Evolutionary conservation across 192 early-diverging fungal species (phyloP).

Genomic region (Backusella liffmaniae): DNA sequence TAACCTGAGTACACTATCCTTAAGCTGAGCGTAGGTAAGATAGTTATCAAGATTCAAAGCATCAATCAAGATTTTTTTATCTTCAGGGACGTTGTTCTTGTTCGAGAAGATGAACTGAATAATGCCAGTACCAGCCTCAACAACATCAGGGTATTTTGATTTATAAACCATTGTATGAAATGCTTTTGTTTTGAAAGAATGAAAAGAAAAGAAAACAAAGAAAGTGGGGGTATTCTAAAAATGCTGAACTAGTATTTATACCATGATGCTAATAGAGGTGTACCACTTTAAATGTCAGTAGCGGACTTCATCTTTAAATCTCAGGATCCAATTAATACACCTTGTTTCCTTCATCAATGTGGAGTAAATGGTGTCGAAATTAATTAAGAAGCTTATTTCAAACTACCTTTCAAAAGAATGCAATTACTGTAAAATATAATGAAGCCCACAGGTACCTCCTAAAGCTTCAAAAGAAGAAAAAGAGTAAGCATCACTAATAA

Average conservation of each 20-base stretch:
- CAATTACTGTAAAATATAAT: background rate
- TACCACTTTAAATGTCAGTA: constrained; percentile 8
- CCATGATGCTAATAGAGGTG: background rate
- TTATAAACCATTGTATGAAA: constrained; percentile 33
- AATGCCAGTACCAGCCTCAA: constrained; percentile 42
- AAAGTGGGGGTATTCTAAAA: background rate
- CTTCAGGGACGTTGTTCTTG: constrained; percentile 33
- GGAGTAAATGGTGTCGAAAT: background rate
- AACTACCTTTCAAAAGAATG: background rate
- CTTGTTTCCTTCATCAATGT: background rate
- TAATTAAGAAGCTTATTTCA: background rate
- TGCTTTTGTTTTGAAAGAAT: background rate
- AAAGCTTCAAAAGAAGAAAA: background rate
- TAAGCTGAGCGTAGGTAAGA: constrained; percentile 39
- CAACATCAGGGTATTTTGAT: constrained; percentile 34
- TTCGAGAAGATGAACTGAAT: constrained; percentile 43
- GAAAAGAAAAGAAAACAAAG: background rate
- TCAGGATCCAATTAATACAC: background rate
- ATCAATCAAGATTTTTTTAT: constrained; percentile 43
- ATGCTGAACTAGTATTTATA: background rate
- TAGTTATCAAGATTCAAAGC: constrained; percentile 22
- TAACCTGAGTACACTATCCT: constrained; percentile 9
- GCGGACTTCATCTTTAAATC: constrained; percentile 5
- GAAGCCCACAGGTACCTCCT: background rate
- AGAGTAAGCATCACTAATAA: background rate